Percentiles rank a stretch among this genome's conserved stretches.
These are phyloP conservation scores for Coemansia sp. DNA, from an alignment of 371 early-diverging fungal genomes.

Conservation along the genomic window DNA sequence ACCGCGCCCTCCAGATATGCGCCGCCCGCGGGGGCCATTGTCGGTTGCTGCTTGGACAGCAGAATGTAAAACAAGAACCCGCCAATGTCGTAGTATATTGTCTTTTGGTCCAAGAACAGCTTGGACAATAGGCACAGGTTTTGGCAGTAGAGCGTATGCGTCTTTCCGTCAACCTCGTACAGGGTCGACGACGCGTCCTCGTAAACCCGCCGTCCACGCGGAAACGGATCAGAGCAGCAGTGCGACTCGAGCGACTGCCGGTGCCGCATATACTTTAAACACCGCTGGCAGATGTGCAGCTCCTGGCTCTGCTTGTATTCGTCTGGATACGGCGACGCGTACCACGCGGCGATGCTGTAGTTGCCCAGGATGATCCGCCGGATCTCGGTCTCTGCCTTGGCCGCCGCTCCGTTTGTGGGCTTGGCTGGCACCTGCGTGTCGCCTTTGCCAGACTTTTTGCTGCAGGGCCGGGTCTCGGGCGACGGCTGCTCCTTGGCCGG, in stretches of 20 bases:
- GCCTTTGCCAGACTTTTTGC: neutral
- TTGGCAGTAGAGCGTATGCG: constrained; percentile 61
- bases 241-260: constrained; percentile 51
- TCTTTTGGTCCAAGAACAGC: constrained; percentile 53
- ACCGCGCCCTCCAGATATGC: constrained; percentile 17
- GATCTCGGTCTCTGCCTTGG: constrained; percentile 12
- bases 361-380: constrained; percentile 61
- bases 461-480: neutral
- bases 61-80: constrained; percentile 56
- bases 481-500: neutral
- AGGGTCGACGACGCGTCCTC: constrained; percentile 72
- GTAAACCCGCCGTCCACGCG: constrained; percentile 91
- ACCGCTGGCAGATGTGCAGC: constrained; percentile 89
- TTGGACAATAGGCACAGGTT: constrained; percentile 50
- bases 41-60: constrained; percentile 71
- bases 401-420: neutral
- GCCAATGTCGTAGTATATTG: constrained; percentile 50
- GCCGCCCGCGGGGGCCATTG: constrained; percentile 47
- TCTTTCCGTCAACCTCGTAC: constrained; percentile 90
- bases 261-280: constrained; percentile 67
- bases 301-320: constrained; percentile 67
- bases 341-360: constrained; percentile 84
- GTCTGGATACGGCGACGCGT: constrained; percentile 91
- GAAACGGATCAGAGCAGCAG: constrained; percentile 61
- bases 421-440: neutral